Conservation (phyloP, 2,329 filamentous ascomycete genomes). For the Aspergillus cejpii region DNA sequence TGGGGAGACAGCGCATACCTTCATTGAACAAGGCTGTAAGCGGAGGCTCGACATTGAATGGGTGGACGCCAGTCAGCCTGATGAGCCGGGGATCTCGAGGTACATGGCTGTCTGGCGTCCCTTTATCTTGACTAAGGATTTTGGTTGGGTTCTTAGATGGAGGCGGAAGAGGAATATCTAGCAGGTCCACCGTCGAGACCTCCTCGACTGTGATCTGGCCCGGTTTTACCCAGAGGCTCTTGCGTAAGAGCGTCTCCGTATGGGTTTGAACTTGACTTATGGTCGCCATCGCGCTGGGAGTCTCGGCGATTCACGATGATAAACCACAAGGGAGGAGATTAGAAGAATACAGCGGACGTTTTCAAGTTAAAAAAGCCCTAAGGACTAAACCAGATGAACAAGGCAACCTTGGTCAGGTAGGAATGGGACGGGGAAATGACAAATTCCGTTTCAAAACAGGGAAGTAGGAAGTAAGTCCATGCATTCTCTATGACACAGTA, state of each 20-base stretch:
- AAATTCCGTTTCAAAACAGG: neutral
- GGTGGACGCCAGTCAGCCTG: slow-evolving; percentile 78
- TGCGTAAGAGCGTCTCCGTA: slow-evolving; percentile 13
- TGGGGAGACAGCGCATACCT: slow-evolving; percentile 20
- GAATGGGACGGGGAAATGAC: neutral
- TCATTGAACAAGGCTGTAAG: slow-evolving; percentile 68
- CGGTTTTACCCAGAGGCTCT: slow-evolving; percentile 17
- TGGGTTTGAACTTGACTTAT: slow-evolving; percentile 21
- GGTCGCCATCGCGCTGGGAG: slow-evolving; percentile 20
- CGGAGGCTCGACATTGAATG: slow-evolving; percentile 85
- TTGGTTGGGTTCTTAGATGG: slow-evolving; percentile 50
- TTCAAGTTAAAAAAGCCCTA: neutral
- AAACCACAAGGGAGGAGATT: neutral
- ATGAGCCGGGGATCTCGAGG: slow-evolving; percentile 74
- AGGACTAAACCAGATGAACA: neutral
- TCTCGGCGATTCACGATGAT: neutral
- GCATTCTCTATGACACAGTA: neutral
- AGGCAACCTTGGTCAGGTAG: neutral
- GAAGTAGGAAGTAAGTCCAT: neutral
- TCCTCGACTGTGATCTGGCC: slow-evolving; percentile 23
- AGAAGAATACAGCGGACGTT: neutral
- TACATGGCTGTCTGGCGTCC: slow-evolving; percentile 78
- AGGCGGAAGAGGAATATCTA: slow-evolving; percentile 62
- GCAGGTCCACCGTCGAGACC: slow-evolving; percentile 17
- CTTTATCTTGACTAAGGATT: slow-evolving; percentile 67